Percentiles rank a stretch among this genome's conserved stretches.
Evolutionary conservation across 2,329 filamentous ascomycete species (phyloP).

Genomic region (Aspergillus sp.): DNA sequence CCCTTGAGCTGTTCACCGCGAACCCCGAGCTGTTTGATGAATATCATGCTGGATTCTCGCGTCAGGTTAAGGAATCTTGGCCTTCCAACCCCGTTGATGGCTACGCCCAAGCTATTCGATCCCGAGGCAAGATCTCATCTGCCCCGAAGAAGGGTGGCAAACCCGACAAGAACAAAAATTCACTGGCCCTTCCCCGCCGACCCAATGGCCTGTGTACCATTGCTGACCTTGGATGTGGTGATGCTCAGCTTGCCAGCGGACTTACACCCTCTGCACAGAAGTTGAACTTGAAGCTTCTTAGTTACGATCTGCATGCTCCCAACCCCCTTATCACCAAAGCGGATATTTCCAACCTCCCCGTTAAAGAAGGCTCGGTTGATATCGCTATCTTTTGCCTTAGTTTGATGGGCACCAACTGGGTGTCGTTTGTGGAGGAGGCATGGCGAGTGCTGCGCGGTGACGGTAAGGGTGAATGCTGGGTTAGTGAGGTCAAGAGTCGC

Average conservation of each 20-base stretch:
- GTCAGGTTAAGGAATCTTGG: constrained; percentile 87
- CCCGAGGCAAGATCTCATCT: constrained; percentile 54
- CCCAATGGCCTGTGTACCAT: constrained; percentile 66
- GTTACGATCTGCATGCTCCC: constrained; percentile 80
- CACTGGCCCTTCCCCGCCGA: constrained; percentile 60
- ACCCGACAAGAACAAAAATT: constrained; percentile 22
- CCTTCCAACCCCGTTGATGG: constrained; percentile 91
- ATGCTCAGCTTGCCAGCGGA: constrained; percentile 71
- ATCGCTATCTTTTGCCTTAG: constrained; percentile 93
- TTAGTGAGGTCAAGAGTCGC: constrained; percentile 92
- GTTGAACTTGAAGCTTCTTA: constrained; percentile 69
- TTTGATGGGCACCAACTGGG: constrained; percentile 98
- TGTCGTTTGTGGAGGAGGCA: constrained; percentile 92
- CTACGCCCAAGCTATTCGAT: constrained; percentile 69
- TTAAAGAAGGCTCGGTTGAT: constrained; percentile 71
- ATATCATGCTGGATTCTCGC: constrained; percentile 93
- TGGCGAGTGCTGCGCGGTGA: constrained; percentile 88
- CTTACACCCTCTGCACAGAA: constrained; percentile 58
- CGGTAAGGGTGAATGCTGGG: constrained; percentile 79
- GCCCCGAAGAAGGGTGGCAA: constrained; percentile 39
- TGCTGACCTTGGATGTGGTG: constrained; percentile 89
- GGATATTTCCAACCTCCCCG: constrained; percentile 79
- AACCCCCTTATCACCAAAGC: constrained; percentile 75
- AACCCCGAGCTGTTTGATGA: constrained; percentile 92
- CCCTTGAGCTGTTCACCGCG: constrained; percentile 75